Evolutionary conservation across 1,139 yeast genomes (phyloP).

Genomic region (Pichia sp.): DNA sequence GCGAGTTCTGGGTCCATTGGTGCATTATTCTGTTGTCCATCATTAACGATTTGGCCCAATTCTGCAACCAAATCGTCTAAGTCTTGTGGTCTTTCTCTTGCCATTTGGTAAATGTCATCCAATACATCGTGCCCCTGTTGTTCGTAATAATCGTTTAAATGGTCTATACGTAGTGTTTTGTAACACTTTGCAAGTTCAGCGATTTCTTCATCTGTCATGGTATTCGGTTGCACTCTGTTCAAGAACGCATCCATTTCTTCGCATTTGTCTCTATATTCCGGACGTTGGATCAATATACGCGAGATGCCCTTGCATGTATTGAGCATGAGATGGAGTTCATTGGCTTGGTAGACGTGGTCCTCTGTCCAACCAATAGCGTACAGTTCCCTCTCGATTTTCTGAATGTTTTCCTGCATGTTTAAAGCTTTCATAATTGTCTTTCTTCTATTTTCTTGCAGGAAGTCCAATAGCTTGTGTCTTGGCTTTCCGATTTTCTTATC

Average conservation of each 20-base stretch:
- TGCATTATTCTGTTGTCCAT: background rate
- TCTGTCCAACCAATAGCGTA: slow-evolving; percentile 2
- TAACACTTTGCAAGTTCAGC: background rate
- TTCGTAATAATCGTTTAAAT: background rate
- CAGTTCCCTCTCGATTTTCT: background rate
- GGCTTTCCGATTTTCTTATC: slow-evolving; percentile 54
- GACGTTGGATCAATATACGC: background rate
- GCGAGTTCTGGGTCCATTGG: background rate
- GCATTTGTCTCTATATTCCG: background rate
- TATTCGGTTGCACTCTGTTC: too few relatives aligned
- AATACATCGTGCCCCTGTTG: background rate
- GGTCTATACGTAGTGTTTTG: background rate
- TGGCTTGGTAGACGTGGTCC: background rate
- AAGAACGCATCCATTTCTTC: too few relatives aligned
- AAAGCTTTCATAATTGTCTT: background rate
- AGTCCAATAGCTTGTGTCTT: slow-evolving; percentile 30
- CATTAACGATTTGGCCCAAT: too few relatives aligned
- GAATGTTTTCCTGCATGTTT: background rate
- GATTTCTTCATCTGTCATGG: background rate
- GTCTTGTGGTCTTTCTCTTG: too few relatives aligned
- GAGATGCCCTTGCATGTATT: background rate
- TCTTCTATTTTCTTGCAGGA: slow-evolving; percentile 10
- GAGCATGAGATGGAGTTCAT: background rate
- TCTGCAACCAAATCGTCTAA: too few relatives aligned
- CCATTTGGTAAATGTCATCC: too few relatives aligned